Evolutionary conservation across 306 rosid genomes (phyloP), one percentile per base, ranked within the genome.

Genomic region (Prosopis cineraria): DNA sequence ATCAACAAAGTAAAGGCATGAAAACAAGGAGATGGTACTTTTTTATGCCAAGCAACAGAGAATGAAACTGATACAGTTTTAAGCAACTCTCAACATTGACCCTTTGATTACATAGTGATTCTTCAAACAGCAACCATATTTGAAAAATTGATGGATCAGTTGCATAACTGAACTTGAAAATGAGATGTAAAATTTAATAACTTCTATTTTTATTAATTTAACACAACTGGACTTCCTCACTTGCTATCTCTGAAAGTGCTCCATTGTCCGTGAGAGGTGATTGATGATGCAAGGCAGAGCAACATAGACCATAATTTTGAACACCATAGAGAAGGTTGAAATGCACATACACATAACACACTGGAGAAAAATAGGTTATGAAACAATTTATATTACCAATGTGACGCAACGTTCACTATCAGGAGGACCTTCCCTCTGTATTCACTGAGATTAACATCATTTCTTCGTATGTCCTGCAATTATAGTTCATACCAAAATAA

Each of bases 331-430:
- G 13, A 79, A 80, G 76, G 37, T 47, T 68, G 43, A 74, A 44
- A 24, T 68, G 70, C 67, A 47, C 68, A 24, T 39, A 3, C 52
- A 40, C 74, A 52, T 24, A 74, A 41, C 13, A 27, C 36, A 34
- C 10, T 13, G 10, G 40, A 60, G 59, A 39, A 70, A 56, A 40
- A 48, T 50, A 29, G 56, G 36, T 33, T 63, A 27, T 43, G 56
- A 53, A 78, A 43, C 17, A 71, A 68, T 53, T 56, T 39, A 34
- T 63, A 72, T 84, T 89, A 94, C 97, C 97, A 91, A 79, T 89
- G 79, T 30, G 98, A 94, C 76, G 97, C 98, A 84, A 94, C 98
- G 81, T 94, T 94, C 47, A 91, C 97, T 73, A 94, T 78, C 70
- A 94, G 82, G 59, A 94, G 85, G 83, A 88, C 94, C 87, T 91